phyloP scores from a whole-genome alignment of 768 basidiomycete species.

The Trametes cubensis region DNA sequence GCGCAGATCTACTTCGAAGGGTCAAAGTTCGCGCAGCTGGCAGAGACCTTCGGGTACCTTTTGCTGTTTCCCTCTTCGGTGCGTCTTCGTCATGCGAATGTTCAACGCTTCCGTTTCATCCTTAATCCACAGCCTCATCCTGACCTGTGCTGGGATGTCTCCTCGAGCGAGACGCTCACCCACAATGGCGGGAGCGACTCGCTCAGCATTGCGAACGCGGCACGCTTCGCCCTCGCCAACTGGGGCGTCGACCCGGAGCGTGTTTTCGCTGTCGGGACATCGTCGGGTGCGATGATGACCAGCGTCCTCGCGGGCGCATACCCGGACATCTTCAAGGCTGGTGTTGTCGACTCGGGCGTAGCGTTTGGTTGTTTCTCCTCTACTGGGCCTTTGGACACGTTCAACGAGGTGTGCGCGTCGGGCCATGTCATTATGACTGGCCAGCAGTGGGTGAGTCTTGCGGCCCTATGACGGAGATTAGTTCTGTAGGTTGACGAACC shows the following conservation, averaged over 20 bases:
- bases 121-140: conserved; percentile 18
- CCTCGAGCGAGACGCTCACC: conserved; percentile 51
- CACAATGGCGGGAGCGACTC: conserved; percentile 61
- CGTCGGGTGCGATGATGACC: conserved; percentile 64
- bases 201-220: conserved; percentile 49
- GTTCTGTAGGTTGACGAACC: background rate
- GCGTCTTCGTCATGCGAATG: background rate
- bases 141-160: conserved; percentile 59
- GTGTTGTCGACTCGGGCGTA: conserved; percentile 53
- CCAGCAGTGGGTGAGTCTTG: conserved; percentile 43
- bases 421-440: conserved; percentile 48
- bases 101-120: background rate
- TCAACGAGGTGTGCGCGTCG: conserved; percentile 51
- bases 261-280: conserved; percentile 55
- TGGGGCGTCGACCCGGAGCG: conserved; percentile 47
- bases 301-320: conserved; percentile 56
- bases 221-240: conserved; percentile 51
- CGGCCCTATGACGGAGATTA: background rate
- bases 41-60: conserved; percentile 50
- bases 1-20: conserved; percentile 53
- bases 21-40: conserved; percentile 50
- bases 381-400: conserved; percentile 37
- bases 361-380: conserved; percentile 58
- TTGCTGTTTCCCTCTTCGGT: conserved; percentile 45
- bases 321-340: conserved; percentile 56